Evolutionary conservation across 345 rosid genomes (phyloP), one percentile per base, ranked within the genome.

Genomic region (Lepidium sativum): DNA sequence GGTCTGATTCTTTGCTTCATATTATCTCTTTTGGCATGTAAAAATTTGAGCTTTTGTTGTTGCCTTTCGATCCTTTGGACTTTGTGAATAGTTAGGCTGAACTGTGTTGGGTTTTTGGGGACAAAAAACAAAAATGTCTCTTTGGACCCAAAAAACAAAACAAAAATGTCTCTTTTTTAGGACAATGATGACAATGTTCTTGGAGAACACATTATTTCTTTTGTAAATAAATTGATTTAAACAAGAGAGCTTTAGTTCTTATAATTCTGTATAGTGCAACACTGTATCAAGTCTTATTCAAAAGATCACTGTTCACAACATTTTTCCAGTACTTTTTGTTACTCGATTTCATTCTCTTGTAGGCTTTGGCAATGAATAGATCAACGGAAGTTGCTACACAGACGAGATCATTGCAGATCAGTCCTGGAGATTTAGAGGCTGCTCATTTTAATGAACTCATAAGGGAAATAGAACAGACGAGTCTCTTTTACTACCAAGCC

Each of bases 381-480:
- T 12, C 61, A 61, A 14, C 32, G 3, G 50, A 58, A 58, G 17
- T 38, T 23, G 9, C 49, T 55, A 34, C 16, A 34, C 21, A 68
- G 37, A 35, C 73, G 16, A 56, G 34, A 8, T 55, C 62, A 10
- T 29, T 67, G 25, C 54, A 67, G 47, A 55, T 51, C 4, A 67
- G 69, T 67, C 63, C 70, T 51, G 42, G 52, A 67, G 77, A 75
- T 70, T 44, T 77, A 29, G 84, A 74, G 67, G 48, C 73, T 54
- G 77, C 48, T 72, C 68, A 48, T 21, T 45, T 11, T 50, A 72
- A 67, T 57, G 70, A 51, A 37, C 57, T 65, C 12, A 47, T 41
- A 45, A 63, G 60, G 40, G 73, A 65, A 35, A 59, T 47, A 33
- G 78, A 68, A 65, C 65, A 68, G 21, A 79, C 16, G 15, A 62